These are phyloP conservation scores for Encephalitozoon intestinalis DNA, from an alignment of 371 early-diverging fungal genomes.

Conservation along the genomic window DNA sequence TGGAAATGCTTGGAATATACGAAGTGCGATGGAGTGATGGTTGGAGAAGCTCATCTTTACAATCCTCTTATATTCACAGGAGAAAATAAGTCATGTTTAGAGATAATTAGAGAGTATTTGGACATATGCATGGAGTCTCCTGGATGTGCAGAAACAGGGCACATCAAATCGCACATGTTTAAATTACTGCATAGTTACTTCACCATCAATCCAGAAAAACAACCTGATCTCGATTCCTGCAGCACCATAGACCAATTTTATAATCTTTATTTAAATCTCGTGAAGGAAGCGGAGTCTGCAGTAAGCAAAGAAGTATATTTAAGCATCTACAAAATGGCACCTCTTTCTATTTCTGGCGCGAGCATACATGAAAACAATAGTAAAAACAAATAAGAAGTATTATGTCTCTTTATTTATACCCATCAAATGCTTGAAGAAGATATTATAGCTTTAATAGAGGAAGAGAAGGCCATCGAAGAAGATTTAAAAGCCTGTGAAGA, in stretches of 20 bases:
- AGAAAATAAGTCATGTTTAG: constrained; percentile 62
- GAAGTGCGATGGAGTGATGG: constrained; percentile 87
- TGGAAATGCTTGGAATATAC: constrained; percentile 76
- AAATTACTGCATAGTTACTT: constrained; percentile 33
- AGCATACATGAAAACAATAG: neutral
- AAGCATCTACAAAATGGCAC: neutral
- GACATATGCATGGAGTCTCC: constrained; percentile 23
- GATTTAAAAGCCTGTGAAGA: constrained; percentile 30
- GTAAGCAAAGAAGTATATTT: no score
- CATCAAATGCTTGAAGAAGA: neutral
- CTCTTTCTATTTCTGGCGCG: neutral
- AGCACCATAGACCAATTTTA: constrained; percentile 10
- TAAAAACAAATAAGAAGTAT: neutral
- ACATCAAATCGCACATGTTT: constrained; percentile 48
- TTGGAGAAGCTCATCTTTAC: constrained; percentile 62
- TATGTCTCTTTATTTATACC: neutral
- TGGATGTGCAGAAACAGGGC: neutral
- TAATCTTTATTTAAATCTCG: neutral
- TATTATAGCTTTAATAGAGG: constrained; percentile 11
- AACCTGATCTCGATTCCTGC: constrained; percentile 25
- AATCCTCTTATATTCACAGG: constrained; percentile 62
- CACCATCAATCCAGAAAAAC: neutral
- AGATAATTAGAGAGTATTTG: constrained; percentile 45
- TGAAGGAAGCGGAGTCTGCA: neutral
- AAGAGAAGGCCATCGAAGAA: constrained; percentile 22